Conservation (phyloP, 1,284 basidiomycete species). For the Trametes versicolor region DNA sequence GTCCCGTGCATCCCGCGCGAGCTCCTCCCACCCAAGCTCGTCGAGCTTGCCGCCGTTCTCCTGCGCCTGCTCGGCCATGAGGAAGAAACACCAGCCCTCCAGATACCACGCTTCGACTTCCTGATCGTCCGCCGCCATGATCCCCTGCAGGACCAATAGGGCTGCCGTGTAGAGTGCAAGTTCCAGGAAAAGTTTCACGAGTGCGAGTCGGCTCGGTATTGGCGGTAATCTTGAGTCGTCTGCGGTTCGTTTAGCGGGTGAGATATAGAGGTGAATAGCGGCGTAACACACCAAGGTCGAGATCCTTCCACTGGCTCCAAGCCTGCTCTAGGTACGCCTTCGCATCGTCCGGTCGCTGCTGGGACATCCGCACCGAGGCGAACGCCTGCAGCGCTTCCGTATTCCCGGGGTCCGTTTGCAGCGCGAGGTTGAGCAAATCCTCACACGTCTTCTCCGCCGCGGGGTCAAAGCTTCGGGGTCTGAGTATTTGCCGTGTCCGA, state of each 20-base stretch:
- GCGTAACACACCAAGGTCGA: conserved; percentile 68
- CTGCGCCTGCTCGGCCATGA: conserved; percentile 75
- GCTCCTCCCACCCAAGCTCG: conserved; percentile 78
- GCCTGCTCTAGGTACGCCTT: conserved; percentile 74
- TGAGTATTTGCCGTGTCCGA: neutral
- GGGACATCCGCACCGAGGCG: conserved; percentile 91
- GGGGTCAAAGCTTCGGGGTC: conserved; percentile 73
- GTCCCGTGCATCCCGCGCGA: conserved; percentile 83
- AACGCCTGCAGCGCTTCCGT: conserved; percentile 84
- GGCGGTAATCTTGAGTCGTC: conserved; percentile 81
- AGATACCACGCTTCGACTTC: conserved; percentile 95
- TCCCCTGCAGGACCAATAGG: conserved; percentile 79
- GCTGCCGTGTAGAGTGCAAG: conserved; percentile 76
- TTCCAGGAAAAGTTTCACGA: conserved; percentile 89
- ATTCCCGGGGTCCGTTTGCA: conserved; percentile 82
- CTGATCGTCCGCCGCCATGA: conserved; percentile 87
- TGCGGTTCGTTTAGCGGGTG: conserved; percentile 39
- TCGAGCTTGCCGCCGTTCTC: conserved; percentile 67
- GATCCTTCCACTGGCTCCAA: conserved; percentile 79
- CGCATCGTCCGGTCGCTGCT: conserved; percentile 85
- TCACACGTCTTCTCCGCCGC: conserved; percentile 87
- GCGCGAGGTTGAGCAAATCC: conserved; percentile 74
- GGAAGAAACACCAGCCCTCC: conserved; percentile 94
- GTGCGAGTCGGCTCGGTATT: conserved; percentile 76
- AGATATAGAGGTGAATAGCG: neutral